A percentile compares a stretch with the other conserved stretches of the same genome.
Conservation (phyloP, 371 early-diverging fungal genomes). For the Circinella minor region DNA sequence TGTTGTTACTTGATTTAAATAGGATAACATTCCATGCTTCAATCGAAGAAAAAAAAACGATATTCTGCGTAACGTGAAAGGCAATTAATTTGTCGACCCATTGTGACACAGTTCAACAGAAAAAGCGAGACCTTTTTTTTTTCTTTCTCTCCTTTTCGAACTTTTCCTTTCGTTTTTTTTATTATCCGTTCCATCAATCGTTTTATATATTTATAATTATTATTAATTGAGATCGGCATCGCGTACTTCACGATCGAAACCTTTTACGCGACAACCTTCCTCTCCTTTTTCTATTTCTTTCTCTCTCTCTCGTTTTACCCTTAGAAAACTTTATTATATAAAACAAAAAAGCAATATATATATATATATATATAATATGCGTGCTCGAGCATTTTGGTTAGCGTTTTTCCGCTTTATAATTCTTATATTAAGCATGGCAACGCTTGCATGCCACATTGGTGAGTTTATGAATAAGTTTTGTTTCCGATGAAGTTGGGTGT, state of each 20-base stretch:
- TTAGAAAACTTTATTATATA: not conserved
- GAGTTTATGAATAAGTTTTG: not conserved
- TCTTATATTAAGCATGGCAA: conserved; percentile 21
- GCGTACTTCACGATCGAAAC: not conserved
- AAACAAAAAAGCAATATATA: not conserved
- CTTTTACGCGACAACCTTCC: not conserved
- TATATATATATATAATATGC: conserved; percentile 10
- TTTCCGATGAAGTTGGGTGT: too few relatives aligned
- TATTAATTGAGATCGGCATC: not conserved
- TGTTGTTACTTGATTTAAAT: too few relatives aligned
- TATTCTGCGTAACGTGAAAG: not conserved
- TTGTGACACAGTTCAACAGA: not conserved
- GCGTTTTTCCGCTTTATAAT: conserved; percentile 19
- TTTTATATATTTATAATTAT: not conserved
- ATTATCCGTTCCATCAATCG: not conserved
- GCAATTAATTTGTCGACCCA: conserved; percentile 4
- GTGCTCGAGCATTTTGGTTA: conserved; percentile 26
- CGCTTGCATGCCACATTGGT: conserved; percentile 32
- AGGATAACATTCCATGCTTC: too few relatives aligned
- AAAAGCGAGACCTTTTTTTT: not conserved
- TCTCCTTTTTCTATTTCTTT: not conserved
- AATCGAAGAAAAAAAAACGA: not conserved
- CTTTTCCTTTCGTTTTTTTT: not conserved
- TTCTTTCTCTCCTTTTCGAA: not conserved
- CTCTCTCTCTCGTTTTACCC: too few relatives aligned